These are phyloP conservation scores for Sclerotinia minor DNA, from an alignment of 2,329 filamentous ascomycete species.

Conservation along the genomic window DNA sequence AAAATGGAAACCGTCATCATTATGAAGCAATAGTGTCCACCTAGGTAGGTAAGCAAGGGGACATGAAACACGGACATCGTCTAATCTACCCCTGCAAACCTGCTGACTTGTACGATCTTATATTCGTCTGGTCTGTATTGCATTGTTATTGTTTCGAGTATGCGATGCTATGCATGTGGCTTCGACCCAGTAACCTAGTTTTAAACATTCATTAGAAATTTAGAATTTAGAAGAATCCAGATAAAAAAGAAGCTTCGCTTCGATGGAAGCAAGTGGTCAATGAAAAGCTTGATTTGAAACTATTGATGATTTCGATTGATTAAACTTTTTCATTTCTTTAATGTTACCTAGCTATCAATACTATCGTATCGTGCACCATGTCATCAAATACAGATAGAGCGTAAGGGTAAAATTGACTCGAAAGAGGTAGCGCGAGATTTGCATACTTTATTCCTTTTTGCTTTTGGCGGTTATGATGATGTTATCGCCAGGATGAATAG, in stretches of 20 bases:
- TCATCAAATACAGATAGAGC: not conserved
- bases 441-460: not conserved
- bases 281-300: constrained; percentile 1
- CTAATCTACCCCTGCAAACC: not conserved
- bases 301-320: not conserved
- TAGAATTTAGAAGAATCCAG: too few relatives aligned
- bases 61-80: constrained; percentile 13
- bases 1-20: not conserved
- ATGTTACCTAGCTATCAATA: too few relatives aligned
- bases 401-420: not conserved
- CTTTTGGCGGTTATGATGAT: not conserved
- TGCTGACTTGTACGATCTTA: not conserved
- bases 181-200: not conserved
- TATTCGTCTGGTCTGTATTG: not conserved
- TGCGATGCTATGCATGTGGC: not conserved
- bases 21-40: not conserved
- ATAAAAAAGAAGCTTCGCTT: not conserved
- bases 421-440: not conserved
- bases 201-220: not conserved
- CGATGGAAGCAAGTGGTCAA: not conserved
- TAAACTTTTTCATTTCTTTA: not conserved
- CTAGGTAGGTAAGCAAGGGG: too few relatives aligned
- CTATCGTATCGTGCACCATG: not conserved
- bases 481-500: not conserved
- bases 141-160: not conserved